Evolutionary conservation across 345 rosid genomes (phyloP).

Genomic region (Gossypium longicalyx): DNA sequence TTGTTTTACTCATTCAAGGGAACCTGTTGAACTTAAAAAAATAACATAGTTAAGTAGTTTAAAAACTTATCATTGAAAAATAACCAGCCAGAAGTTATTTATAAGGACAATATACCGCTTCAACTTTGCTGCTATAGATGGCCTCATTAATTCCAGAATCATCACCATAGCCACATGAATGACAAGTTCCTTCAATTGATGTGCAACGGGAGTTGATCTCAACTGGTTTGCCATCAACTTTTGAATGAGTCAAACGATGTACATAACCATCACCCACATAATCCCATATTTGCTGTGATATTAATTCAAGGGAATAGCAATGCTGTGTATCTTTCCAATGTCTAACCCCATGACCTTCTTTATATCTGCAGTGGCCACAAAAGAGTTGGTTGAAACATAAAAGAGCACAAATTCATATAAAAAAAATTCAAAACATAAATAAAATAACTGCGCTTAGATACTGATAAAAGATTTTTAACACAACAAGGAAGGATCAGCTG

Average conservation of each 20-base stretch:
- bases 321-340: conserved; percentile 94
- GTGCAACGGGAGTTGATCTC: conserved; percentile 54
- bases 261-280: conserved; percentile 93
- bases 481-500: background rate
- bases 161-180: conserved; percentile 60
- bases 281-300: conserved; percentile 94
- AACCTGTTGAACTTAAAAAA: background rate
- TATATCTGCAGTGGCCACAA: conserved; percentile 53
- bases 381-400: background rate
- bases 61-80: background rate
- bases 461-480: background rate
- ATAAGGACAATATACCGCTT: conserved; percentile 51
- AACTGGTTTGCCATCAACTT: conserved; percentile 65
- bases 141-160: conserved; percentile 79
- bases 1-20: background rate
- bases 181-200: conserved; percentile 62
- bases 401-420: conserved; percentile 1
- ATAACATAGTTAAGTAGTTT: background rate
- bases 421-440: conserved; percentile 7
- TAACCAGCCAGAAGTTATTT: background rate
- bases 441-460: background rate
- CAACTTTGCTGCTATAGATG: conserved; percentile 82
- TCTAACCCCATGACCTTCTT: conserved; percentile 83
- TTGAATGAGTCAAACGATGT: conserved; percentile 89
- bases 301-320: conserved; percentile 81